phyloP scores from a whole-genome alignment of 2,329 filamentous ascomycete genomes.

The Colletotrichum sp. region DNA sequence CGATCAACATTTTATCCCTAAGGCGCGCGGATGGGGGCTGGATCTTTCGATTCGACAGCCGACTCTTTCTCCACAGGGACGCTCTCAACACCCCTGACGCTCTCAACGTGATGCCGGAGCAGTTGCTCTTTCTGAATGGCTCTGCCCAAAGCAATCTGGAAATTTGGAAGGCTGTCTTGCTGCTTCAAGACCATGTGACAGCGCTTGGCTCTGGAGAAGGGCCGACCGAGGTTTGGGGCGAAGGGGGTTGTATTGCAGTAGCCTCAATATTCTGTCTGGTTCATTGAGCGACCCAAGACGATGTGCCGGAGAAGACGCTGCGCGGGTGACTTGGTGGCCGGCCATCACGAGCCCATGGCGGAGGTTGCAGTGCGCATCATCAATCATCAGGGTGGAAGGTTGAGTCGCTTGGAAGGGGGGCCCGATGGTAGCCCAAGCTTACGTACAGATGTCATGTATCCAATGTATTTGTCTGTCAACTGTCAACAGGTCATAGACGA shows the following conservation, averaged over 20 bases:
- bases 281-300: neutral
- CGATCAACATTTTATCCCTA: neutral
- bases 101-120: neutral
- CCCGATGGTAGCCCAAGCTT: slow-evolving; percentile 1
- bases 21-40: neutral
- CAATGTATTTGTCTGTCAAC: neutral
- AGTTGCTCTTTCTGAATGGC: neutral
- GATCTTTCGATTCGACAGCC: neutral
- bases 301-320: neutral
- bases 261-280: neutral
- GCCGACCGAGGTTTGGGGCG: neutral
- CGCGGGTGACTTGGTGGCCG: neutral
- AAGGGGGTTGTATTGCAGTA: slow-evolving; percentile 15
- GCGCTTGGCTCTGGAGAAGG: slow-evolving; percentile 16
- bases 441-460: neutral
- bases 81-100: neutral
- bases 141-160: neutral
- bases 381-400: neutral
- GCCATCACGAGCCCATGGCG: neutral
- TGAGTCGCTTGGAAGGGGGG: neutral
- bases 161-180: neutral
- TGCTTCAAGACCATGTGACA: neutral
- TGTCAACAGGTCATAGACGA: neutral
- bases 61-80: neutral
- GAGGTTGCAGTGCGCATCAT: neutral